phyloP scores from a whole-genome alignment of 1,139 yeast species.

The Komagataea norvegica region DNA sequence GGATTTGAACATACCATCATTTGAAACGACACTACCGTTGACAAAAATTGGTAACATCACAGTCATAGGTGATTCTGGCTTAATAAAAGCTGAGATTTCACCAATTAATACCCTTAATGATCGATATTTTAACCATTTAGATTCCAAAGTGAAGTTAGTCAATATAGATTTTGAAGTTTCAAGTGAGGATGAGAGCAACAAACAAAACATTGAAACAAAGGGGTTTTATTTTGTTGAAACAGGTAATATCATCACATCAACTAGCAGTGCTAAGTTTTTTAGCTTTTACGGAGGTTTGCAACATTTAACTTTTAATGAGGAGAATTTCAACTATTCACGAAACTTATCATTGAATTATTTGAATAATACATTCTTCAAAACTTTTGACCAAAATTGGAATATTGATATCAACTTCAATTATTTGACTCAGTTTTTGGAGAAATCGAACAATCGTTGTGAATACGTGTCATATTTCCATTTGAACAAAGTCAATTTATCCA shows the following conservation, averaged over 20 bases:
- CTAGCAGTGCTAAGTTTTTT: slow-evolving; percentile 69
- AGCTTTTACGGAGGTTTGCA: slow-evolving; percentile 61
- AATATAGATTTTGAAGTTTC: slow-evolving; percentile 28
- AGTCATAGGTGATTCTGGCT: slow-evolving; percentile 27
- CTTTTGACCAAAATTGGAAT: slow-evolving; percentile 12
- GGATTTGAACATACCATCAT: slow-evolving; percentile 22
- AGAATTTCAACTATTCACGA: slow-evolving; percentile 39
- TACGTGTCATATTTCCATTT: slow-evolving; percentile 64
- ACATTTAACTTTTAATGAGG: slow-evolving; percentile 45
- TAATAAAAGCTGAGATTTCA: slow-evolving; percentile 25
- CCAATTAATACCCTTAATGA: slow-evolving; percentile 26
- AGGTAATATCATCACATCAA: slow-evolving; percentile 62
- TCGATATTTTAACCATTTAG: slow-evolving; percentile 28
- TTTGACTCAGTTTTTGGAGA: slow-evolving; percentile 18
- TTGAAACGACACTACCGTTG: slow-evolving; percentile 15
- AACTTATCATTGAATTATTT: slow-evolving; percentile 36
- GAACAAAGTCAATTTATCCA: slow-evolving; percentile 50
- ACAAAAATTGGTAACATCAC: slow-evolving; percentile 19
- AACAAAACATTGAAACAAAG: slow-evolving; percentile 43
- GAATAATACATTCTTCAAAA: slow-evolving; percentile 34
- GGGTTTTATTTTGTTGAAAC: slow-evolving; percentile 71
- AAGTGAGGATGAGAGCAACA: slow-evolving; percentile 39
- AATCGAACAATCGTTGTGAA: slow-evolving; percentile 57
- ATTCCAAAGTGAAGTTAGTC: slow-evolving; percentile 29
- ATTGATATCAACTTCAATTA: slow-evolving; percentile 22